These are phyloP conservation scores for Boletus rubroflammeus DNA, from an alignment of 768 basidiomycete genomes.

Conservation along the genomic window DNA sequence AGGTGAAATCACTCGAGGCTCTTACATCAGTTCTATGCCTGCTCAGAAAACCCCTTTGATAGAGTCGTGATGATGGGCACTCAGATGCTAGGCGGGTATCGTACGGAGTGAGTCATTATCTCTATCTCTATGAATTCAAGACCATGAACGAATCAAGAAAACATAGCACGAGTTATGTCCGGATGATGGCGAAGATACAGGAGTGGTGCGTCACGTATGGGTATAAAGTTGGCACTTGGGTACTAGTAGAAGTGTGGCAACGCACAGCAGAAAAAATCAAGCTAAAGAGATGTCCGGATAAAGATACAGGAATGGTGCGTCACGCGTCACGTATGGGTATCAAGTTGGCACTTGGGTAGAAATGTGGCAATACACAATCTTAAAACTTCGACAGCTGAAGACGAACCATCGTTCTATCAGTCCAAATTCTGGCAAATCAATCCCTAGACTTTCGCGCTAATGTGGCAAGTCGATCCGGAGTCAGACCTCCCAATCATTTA, in stretches of 20 bases:
- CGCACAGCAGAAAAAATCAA: no score
- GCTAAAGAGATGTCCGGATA: neutral
- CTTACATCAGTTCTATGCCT: neutral
- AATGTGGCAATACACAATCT: no score
- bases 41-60: neutral
- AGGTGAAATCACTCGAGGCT: neutral
- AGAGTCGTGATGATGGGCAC: neutral
- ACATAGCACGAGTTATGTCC: neutral
- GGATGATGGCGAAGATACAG: neutral
- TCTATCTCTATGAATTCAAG: neutral
- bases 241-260: neutral
- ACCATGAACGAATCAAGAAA: neutral
- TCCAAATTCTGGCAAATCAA: neutral
- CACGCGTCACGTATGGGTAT: neutral
- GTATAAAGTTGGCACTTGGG: neutral
- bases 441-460: neutral
- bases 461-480: neutral
- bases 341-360: no score
- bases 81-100: neutral
- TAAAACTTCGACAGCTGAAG: neutral
- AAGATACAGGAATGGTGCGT: neutral
- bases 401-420: neutral
- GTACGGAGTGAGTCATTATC: neutral
- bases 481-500: neutral
- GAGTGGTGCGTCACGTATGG: neutral